These are phyloP conservation scores for Chaetomiaceae sp. DNA, from an alignment of 2,329 filamentous ascomycete genomes.

Conservation along the genomic window DNA sequence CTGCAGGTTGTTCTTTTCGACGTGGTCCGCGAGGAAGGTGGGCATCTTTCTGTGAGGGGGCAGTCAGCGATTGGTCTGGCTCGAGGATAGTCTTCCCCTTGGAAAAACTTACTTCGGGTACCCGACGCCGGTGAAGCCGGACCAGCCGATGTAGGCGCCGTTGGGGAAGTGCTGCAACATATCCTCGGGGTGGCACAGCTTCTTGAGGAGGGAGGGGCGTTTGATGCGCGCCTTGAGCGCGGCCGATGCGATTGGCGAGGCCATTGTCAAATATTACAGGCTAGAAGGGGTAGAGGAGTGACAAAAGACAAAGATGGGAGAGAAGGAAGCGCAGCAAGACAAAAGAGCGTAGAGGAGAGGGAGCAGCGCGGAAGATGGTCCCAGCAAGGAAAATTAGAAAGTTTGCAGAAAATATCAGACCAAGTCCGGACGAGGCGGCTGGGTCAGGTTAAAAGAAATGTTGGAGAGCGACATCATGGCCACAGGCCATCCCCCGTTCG, in stretches of 20 bases:
- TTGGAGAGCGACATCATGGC: slow-evolving; percentile 3
- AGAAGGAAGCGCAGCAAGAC: background rate
- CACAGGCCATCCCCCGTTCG: slow-evolving; percentile 6
- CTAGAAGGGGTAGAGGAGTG: background rate
- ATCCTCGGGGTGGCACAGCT: slow-evolving; percentile 75
- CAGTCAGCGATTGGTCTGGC: slow-evolving; percentile 12
- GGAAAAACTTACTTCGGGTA: slow-evolving; percentile 66
- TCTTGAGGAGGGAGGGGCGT: slow-evolving; percentile 72
- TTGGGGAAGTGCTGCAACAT: slow-evolving; percentile 77
- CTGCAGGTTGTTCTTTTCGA: slow-evolving; percentile 80
- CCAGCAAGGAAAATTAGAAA: background rate
- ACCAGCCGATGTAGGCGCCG: slow-evolving; percentile 85
- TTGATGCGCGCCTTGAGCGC: slow-evolving; percentile 71
- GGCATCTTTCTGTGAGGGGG: slow-evolving; percentile 65
- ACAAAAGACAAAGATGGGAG: background rate
- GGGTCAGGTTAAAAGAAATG: slow-evolving; percentile 9
- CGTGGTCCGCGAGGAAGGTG: slow-evolving; percentile 78
- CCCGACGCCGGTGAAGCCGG: slow-evolving; percentile 83
- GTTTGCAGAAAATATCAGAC: background rate
- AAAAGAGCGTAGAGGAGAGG: background rate
- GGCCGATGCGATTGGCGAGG: slow-evolving; percentile 58
- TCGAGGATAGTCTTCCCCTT: background rate
- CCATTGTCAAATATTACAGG: slow-evolving; percentile 34
- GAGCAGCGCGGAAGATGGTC: background rate
- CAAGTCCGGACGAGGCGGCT: background rate